Conservation (phyloP, 495 filamentous ascomycete genomes). For the Hypoxylon fuscum region DNA sequence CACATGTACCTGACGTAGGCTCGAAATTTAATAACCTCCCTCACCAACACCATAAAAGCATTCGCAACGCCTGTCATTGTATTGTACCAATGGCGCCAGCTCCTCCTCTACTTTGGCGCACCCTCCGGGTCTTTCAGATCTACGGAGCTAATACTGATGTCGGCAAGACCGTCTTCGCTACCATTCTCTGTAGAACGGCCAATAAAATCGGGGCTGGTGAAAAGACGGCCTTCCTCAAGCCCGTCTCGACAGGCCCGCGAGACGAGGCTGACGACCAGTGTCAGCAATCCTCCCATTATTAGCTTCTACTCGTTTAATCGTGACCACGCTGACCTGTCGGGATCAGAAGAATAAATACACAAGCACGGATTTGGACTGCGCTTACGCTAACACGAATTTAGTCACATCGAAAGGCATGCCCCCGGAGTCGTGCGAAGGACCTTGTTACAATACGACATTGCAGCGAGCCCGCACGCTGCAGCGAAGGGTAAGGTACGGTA, state of each 20-base stretch:
- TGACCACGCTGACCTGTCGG: conserved; percentile 11
- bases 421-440: conserved; percentile 57
- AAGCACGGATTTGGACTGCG: too few relatives aligned
- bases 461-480: conserved; percentile 79
- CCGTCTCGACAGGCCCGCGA: conserved; percentile 74
- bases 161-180: conserved; percentile 80
- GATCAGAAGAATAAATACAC: conserved; percentile 4
- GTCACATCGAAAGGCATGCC: conserved; percentile 67
- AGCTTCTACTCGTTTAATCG: neutral
- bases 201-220: conserved; percentile 51
- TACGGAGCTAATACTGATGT: conserved; percentile 85
- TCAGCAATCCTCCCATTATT: conserved; percentile 16
- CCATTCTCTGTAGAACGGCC: conserved; percentile 71
- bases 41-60: too few relatives aligned
- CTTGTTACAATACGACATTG: conserved; percentile 73
- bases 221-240: conserved; percentile 72
- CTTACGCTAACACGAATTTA: conserved; percentile 35
- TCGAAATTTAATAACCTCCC: too few relatives aligned
- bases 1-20: too few relatives aligned
- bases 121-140: conserved; percentile 70
- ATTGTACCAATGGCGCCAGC: conserved; percentile 41
- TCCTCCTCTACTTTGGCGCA: conserved; percentile 65
- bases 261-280: conserved; percentile 75
- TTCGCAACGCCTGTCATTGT: too few relatives aligned
- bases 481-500: conserved; percentile 52